Evolutionary conservation across 345 rosid species (phyloP).

Genomic region (Euphorbia peplus): DNA sequence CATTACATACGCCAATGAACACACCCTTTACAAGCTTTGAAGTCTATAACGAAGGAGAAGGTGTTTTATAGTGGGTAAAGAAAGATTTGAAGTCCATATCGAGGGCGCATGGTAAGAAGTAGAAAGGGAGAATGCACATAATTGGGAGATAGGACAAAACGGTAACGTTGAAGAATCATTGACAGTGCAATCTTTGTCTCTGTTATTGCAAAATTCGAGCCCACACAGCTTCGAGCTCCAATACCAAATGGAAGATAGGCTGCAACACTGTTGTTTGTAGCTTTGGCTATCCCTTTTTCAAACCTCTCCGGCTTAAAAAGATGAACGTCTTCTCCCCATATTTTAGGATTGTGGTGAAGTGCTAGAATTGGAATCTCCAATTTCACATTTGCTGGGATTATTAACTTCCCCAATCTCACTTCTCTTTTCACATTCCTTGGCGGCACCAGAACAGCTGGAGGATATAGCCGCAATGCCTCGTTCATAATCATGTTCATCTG

Average conservation of each 20-base stretch:
- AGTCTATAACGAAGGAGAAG: background rate
- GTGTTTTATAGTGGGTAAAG: background rate
- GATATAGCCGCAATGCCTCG: constrained; percentile 18
- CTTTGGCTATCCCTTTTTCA: constrained; percentile 23
- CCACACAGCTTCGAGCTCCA: constrained; percentile 19
- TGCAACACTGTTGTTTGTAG: constrained; percentile 5
- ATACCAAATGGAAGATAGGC: constrained; percentile 17
- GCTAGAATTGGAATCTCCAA: background rate
- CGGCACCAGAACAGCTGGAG: background rate
- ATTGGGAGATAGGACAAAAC: constrained; percentile 12
- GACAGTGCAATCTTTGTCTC: constrained; percentile 19
- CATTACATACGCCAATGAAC: no score
- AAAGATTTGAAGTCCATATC: constrained; percentile 9
- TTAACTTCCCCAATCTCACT: constrained; percentile 2
- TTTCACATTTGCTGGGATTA: background rate
- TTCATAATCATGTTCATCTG: constrained; percentile 23
- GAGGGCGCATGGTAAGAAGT: constrained; percentile 6
- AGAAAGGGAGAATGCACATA: constrained; percentile 18
- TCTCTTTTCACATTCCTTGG: background rate
- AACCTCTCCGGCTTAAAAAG: constrained; percentile 22
- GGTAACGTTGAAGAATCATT: constrained; percentile 20
- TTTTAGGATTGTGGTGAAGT: constrained; percentile 12
- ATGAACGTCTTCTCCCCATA: constrained; percentile 23
- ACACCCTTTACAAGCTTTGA: no score
- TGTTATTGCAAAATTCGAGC: constrained; percentile 13